These are phyloP conservation scores for Backusella circina DNA, from an alignment of 192 early-diverging fungal species.

Conservation along the genomic window DNA sequence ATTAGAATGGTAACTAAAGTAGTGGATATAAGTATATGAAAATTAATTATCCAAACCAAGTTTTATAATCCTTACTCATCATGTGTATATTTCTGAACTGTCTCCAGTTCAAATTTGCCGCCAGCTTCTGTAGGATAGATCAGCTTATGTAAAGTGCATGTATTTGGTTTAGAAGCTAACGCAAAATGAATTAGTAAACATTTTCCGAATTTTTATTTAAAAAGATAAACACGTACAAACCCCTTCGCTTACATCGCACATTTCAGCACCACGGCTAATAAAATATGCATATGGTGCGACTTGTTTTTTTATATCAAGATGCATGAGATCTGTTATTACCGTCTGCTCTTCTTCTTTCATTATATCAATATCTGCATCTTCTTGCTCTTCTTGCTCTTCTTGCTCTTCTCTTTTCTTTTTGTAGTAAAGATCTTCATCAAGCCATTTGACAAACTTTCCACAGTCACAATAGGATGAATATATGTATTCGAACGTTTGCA, in stretches of 20 bases:
- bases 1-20: slow-evolving; percentile 73
- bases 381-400: background rate
- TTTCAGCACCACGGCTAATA: slow-evolving; percentile 86
- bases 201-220: background rate
- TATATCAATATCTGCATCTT: slow-evolving; percentile 35
- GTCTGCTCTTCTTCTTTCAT: background rate
- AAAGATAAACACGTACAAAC: slow-evolving; percentile 50
- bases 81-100: slow-evolving; percentile 75
- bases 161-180: slow-evolving; percentile 77
- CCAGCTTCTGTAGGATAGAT: slow-evolving; percentile 75
- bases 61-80: slow-evolving; percentile 62
- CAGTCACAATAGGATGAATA: slow-evolving; percentile 97
- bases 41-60: background rate
- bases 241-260: slow-evolving; percentile 77
- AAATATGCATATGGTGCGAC: slow-evolving; percentile 62
- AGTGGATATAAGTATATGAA: background rate
- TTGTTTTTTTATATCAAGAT: slow-evolving; percentile 17
- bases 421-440: slow-evolving; percentile 46
- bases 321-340: background rate
- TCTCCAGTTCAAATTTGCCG: slow-evolving; percentile 69
- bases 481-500: slow-evolving; percentile 63
- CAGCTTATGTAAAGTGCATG: slow-evolving; percentile 80
- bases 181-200: background rate
- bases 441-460: slow-evolving; percentile 77
- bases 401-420: background rate